Percentiles rank a stretch among this genome's conserved stretches.
phyloP scores from a whole-genome alignment of 2,329 filamentous ascomycete species.

The Colletotrichum shisoi region DNA sequence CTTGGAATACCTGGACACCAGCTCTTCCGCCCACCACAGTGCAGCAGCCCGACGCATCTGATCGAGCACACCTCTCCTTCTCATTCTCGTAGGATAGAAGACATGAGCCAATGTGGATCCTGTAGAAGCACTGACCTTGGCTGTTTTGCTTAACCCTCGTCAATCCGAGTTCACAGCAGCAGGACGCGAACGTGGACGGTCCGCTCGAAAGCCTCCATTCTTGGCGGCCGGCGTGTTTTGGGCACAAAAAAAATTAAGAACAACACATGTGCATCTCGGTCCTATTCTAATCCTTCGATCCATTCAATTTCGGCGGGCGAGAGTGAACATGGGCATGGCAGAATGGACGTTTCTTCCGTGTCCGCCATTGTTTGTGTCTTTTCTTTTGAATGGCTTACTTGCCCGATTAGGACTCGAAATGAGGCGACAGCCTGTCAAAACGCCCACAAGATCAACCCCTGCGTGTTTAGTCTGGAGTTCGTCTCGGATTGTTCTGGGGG shows the following conservation, averaged over 20 bases:
- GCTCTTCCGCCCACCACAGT: not conserved
- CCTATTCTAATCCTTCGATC: not conserved
- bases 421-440: constrained; percentile 36
- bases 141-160: constrained; percentile 3
- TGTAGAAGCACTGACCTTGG: constrained; percentile 5
- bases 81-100: not conserved
- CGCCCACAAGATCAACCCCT: constrained; percentile 21
- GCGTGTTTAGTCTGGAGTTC: constrained; percentile 21
- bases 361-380: not conserved
- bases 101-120: constrained; percentile 4
- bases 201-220: constrained; percentile 6
- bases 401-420: constrained; percentile 35
- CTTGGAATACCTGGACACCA: constrained; percentile 10
- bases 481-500: constrained; percentile 23
- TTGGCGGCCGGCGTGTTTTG: constrained; percentile 12
- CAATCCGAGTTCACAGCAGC: constrained; percentile 4
- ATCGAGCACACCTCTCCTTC: not conserved
- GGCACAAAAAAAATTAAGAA: not conserved
- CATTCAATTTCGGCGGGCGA: not conserved
- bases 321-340: not conserved
- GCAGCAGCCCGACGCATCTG: constrained; percentile 1
- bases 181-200: not conserved
- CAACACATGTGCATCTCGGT: not conserved
- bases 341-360: constrained; percentile 19
- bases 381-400: constrained; percentile 25